Evolutionary conservation across 352 stramenopile genomes (phyloP), one percentile per base, ranked within the genome.

Genomic region (Phytopythium oedochilum): DNA sequence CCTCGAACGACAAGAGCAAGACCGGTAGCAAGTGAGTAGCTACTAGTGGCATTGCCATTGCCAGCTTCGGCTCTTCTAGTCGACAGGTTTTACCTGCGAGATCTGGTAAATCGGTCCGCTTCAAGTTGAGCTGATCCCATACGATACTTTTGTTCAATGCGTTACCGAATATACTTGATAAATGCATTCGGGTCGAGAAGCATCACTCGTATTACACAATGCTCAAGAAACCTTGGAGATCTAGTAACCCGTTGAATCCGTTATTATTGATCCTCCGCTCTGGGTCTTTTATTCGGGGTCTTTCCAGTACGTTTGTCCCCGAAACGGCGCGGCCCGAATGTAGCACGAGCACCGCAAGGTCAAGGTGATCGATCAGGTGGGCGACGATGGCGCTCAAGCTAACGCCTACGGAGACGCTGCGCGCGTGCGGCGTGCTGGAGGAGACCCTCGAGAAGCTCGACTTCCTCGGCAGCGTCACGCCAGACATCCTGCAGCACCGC

Each of bases 371-470:
- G 29, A 38, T 51, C 28, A 10, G 20, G 14, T 10, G 26, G 36
- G 64, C 49, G 54, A 54, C 35, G 39, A 71, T 73, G 61, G 53
- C 69, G 40, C 79, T 76, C 70, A 89, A 89, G 55, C 65, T 94
- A 39, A 83, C 68, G 45, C 57, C 79, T 5, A 85, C 68, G 12
- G 83, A 94, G 70, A 78, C 71, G 11, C 68, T 90, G 6, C 73
- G 86, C 20, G 85, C 82, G 20, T 88, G 80, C 44, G 83, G 85
- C 22, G 75, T 96, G 49, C 54, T 97, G 36, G 88, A 98, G 60
- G 91, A 98, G 53, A 85, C 88, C 2, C 63, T 96, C 17, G 89
- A 97, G 71, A 97, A 97, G 69, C 74, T 97, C 46, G 78, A 59
- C 39, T 97, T 97, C 60, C 69, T 97, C 12, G 88, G 81, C 25